Conservation (phyloP, 768 basidiomycete genomes). For the Naganishia randhawae region DNA sequence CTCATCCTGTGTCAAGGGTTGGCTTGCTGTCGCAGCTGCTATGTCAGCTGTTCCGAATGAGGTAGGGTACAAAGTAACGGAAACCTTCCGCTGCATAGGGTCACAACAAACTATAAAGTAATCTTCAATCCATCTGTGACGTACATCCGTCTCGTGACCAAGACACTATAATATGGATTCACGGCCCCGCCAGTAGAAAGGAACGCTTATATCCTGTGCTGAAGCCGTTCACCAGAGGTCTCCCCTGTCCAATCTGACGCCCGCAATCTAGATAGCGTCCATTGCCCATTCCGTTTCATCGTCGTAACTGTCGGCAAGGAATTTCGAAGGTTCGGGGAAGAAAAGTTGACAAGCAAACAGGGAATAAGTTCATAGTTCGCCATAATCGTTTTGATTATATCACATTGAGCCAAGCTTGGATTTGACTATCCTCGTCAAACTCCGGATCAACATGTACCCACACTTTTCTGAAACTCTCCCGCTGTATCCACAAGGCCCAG, state of each 20-base stretch:
- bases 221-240: too few species aligned
- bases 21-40: too few species aligned
- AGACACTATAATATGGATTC: too few species aligned
- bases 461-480: conserved; percentile 70
- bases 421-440: conserved; percentile 14
- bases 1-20: too few species aligned
- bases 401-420: conserved; percentile 20
- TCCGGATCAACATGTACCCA: conserved; percentile 50
- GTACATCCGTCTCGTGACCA: not conserved
- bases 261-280: not conserved
- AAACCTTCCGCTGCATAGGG: too few species aligned
- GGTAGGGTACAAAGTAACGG: too few species aligned
- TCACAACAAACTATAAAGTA: too few species aligned
- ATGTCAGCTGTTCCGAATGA: too few species aligned
- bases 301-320: not conserved
- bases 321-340: not conserved
- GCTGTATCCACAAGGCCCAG: conserved; percentile 65
- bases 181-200: too few species aligned
- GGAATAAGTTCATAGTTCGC: not conserved
- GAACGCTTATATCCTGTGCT: not conserved
- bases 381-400: not conserved
- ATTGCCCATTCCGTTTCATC: not conserved
- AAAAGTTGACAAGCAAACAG: conserved; percentile 1
- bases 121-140: not conserved
- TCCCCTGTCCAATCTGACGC: too few species aligned